Percentiles rank a stretch among this genome's conserved stretches.
phyloP scores from a whole-genome alignment of 305 asterid genomes.

The Lippia alba region DNA sequence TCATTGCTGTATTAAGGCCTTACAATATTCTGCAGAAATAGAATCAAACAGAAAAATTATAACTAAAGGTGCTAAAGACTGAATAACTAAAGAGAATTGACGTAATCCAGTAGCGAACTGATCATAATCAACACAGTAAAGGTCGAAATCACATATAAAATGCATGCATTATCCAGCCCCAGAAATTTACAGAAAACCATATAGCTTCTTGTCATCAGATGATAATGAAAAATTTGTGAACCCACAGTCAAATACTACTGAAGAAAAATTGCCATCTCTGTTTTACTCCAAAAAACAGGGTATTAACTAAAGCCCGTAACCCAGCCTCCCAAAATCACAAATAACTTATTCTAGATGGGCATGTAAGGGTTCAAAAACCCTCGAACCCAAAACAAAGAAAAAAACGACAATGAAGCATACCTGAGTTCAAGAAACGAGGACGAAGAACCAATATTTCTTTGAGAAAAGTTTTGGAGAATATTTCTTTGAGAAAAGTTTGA shows the following conservation, averaged over 20 bases:
- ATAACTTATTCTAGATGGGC: neutral
- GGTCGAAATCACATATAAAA: too few relatives aligned
- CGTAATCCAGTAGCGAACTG: too few relatives aligned
- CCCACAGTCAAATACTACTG: neutral
- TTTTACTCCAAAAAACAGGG: constrained; percentile 20
- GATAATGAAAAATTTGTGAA: too few relatives aligned
- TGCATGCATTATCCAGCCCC: too few relatives aligned
- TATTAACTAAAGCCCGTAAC: neutral
- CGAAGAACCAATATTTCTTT: neutral
- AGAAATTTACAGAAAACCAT: too few relatives aligned
- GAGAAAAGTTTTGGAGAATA: too few relatives aligned
- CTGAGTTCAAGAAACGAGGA: constrained; percentile 18
- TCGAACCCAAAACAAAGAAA: neutral
- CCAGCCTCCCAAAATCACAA: neutral
- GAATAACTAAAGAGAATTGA: too few relatives aligned
- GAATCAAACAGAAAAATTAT: neutral
- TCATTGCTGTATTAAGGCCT: constrained; percentile 39
- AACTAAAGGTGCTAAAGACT: too few relatives aligned
- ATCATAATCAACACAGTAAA: too few relatives aligned
- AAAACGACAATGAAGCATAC: constrained; percentile 24
- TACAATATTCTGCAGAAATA: constrained; percentile 19
- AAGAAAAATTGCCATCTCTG: neutral
- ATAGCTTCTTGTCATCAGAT: too few relatives aligned
- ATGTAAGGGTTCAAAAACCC: neutral
- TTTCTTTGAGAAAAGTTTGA: too few relatives aligned